Conservation (phyloP, 495 filamentous ascomycete species). For the Xeromyces bisporus region DNA sequence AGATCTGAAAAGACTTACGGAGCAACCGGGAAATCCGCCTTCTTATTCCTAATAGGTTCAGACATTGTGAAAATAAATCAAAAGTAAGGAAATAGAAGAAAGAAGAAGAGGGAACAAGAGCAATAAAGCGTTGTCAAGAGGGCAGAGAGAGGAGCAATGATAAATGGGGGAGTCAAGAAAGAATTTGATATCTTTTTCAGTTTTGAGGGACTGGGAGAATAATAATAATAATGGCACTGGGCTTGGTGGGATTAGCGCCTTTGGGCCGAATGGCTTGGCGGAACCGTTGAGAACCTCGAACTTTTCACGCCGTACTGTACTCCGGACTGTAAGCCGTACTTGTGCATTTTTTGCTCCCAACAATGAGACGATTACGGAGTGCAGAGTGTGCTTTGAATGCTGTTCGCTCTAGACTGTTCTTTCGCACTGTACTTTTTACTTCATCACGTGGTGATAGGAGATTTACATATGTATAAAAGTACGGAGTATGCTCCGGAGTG, state of each 20-base stretch:
- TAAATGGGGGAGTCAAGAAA: slow-evolving; percentile 17
- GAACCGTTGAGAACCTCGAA: slow-evolving; percentile 23
- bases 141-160: slow-evolving; percentile 12
- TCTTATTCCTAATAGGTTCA: slow-evolving; percentile 83
- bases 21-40: slow-evolving; percentile 60
- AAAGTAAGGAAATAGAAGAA: slow-evolving; percentile 2
- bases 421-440: no score
- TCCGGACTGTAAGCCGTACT: no score
- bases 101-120: no score
- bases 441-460: no score
- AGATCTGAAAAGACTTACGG: slow-evolving; percentile 44
- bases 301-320: slow-evolving; percentile 3
- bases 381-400: no score
- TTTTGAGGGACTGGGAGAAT: slow-evolving; percentile 30
- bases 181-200: slow-evolving; percentile 23
- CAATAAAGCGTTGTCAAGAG: slow-evolving; percentile 9
- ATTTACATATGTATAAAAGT: no score
- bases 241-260: slow-evolving; percentile 33
- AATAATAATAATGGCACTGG: no score
- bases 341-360: no score
- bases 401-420: no score
- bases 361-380: no score
- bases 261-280: slow-evolving; percentile 33
- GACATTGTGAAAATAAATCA: slow-evolving; percentile 42
- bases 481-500: no score